Percentiles rank a stretch among this genome's conserved stretches.
Conservation (phyloP, 495 filamentous ascomycete genomes). For the Platismatia glauca region DNA sequence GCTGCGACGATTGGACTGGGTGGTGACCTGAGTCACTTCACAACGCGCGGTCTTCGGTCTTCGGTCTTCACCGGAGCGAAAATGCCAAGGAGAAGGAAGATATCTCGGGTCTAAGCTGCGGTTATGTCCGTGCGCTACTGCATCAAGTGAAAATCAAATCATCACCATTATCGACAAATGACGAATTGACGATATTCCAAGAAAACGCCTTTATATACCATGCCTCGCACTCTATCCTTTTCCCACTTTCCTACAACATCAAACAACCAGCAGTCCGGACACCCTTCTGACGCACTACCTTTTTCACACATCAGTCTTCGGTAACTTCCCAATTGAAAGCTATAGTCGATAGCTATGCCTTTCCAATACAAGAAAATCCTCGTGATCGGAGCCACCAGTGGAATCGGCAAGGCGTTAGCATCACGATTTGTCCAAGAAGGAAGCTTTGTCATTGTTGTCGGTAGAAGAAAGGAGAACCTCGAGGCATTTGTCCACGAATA, state of each 20-base stretch:
- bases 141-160: background rate
- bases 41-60: background rate
- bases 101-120: slow-evolving; percentile 1
- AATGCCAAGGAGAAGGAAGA: background rate
- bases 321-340: background rate
- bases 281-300: background rate
- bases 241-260: background rate
- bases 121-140: background rate
- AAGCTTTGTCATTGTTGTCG: slow-evolving; percentile 51
- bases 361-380: slow-evolving; percentile 63
- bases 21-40: no score
- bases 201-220: background rate
- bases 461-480: slow-evolving; percentile 57
- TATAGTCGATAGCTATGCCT: slow-evolving; percentile 32
- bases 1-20: no score
- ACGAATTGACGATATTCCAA: no score
- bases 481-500: slow-evolving; percentile 52
- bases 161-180: no score
- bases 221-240: background rate
- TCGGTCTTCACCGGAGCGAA: background rate
- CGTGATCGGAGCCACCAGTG: slow-evolving; percentile 61
- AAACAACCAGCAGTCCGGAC: background rate
- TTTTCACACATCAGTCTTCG: background rate
- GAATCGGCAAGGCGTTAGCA: slow-evolving; percentile 60
- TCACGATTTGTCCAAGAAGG: slow-evolving; percentile 53